These are phyloP conservation scores for Ceratobasidium sp. DNA, from an alignment of 1,284 basidiomycete genomes.

Conservation along the genomic window DNA sequence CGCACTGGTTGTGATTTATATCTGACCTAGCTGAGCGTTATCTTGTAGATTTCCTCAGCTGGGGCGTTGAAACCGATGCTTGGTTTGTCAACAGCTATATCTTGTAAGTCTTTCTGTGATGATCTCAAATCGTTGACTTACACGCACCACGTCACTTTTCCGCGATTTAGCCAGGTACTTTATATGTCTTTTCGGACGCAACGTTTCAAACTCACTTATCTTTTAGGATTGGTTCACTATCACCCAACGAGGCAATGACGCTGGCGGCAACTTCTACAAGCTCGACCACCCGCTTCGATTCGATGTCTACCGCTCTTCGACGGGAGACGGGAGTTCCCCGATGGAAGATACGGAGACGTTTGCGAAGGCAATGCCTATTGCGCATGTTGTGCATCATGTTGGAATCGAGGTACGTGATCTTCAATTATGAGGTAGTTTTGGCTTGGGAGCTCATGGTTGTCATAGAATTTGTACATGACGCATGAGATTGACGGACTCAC, in stretches of 20 bases:
- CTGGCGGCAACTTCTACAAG: conserved; percentile 11
- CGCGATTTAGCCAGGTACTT: conserved; percentile 5
- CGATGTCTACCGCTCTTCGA: conserved; percentile 41
- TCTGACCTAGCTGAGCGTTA: too few species aligned
- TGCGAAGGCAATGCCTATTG: conserved; percentile 42
- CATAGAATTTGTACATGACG: conserved; percentile 42
- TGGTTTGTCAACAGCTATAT: conserved; percentile 42
- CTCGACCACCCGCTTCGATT: conserved; percentile 42
- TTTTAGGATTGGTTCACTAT: conserved; percentile 42
- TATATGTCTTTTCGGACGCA: too few species aligned
- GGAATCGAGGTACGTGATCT: conserved; percentile 33
- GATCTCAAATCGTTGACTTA: not conserved
- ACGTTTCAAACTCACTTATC: not conserved
- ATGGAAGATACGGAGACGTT: conserved; percentile 37
- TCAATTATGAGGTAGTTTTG: too few species aligned
- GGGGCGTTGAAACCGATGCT: conserved; percentile 33
- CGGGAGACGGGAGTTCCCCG: conserved; percentile 18
- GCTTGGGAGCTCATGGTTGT: too few species aligned
- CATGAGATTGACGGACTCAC: conserved; percentile 41
- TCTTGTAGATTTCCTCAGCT: conserved; percentile 33
- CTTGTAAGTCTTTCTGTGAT: conserved; percentile 20
- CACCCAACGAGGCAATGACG: conserved; percentile 19
- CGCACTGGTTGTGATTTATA: not conserved
- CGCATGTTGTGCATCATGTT: conserved; percentile 39
- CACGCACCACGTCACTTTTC: not conserved